A percentile compares a stretch with the other conserved stretches of the same genome.
Evolutionary conservation across 371 early-diverging fungal genomes (phyloP).

Genomic region (Batkoa obscura): DNA sequence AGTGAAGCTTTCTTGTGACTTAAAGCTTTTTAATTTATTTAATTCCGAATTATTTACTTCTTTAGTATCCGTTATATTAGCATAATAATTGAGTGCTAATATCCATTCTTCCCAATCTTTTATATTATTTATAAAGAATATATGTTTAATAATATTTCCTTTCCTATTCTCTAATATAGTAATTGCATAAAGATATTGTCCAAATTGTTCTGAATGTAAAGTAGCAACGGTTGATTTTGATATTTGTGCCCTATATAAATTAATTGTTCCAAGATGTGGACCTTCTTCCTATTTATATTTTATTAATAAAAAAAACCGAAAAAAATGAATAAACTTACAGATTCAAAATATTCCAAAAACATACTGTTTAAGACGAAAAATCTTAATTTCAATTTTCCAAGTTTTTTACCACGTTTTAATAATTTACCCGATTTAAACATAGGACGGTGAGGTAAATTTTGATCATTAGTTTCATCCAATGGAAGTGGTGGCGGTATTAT

Average conservation of each 20-base stretch:
- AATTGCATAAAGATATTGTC: slow-evolving; percentile 38
- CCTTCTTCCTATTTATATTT: slow-evolving; percentile 22
- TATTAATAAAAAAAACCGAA: not conserved
- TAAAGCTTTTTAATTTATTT: too few species aligned
- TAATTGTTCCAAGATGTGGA: slow-evolving; percentile 25
- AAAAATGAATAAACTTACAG: slow-evolving; percentile 15
- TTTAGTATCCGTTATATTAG: not conserved
- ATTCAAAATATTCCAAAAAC: slow-evolving; percentile 50
- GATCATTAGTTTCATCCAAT: not conserved
- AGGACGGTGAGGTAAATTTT: not conserved
- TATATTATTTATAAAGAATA: not conserved
- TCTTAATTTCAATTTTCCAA: slow-evolving; percentile 67
- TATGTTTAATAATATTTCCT: slow-evolving; percentile 7
- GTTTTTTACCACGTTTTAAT: slow-evolving; percentile 57
- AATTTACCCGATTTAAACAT: not conserved
- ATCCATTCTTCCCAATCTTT: slow-evolving; percentile 3
- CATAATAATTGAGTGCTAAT: not conserved
- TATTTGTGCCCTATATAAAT: slow-evolving; percentile 24
- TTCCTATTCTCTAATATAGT: slow-evolving; percentile 47
- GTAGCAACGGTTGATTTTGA: slow-evolving; percentile 12
- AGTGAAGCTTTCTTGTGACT: not conserved
- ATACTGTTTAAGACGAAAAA: slow-evolving; percentile 40
- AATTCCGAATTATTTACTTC: not conserved
- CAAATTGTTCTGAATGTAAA: not conserved
- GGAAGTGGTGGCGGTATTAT: not conserved